Conservation (phyloP, 2,329 filamentous ascomycete species). For the Cryphonectria japonica region DNA sequence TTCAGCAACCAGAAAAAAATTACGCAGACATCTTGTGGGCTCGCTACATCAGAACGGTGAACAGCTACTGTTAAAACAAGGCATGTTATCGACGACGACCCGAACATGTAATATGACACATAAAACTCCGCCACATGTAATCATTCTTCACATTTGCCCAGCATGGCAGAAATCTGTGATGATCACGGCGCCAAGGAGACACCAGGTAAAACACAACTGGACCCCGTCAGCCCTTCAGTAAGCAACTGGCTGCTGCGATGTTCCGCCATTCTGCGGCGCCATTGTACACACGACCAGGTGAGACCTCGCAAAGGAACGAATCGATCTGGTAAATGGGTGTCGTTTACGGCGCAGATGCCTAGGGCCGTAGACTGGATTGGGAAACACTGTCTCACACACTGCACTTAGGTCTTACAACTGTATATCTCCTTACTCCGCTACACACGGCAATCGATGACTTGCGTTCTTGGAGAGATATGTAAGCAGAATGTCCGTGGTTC, state of each 20-base stretch:
- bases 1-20: neutral
- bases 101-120: neutral
- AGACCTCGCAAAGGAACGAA: slow-evolving; percentile 2
- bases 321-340: neutral
- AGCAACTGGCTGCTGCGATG: neutral
- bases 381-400: neutral
- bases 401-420: neutral
- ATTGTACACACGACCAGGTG: neutral
- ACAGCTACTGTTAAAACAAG: neutral
- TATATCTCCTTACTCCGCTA: neutral
- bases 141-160: neutral
- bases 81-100: neutral
- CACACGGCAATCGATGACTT: neutral
- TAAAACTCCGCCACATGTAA: neutral
- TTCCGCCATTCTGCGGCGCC: neutral
- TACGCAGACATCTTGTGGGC: neutral
- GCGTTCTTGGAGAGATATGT: neutral
- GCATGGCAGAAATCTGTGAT: neutral
- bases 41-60: neutral
- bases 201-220: neutral
- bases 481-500: neutral
- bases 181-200: neutral
- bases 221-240: neutral
- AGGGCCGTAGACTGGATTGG: neutral
- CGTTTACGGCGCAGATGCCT: neutral